Base-by-base conservation (phyloP, 257 asterid genomes). In the Striga asiatica region DNA sequence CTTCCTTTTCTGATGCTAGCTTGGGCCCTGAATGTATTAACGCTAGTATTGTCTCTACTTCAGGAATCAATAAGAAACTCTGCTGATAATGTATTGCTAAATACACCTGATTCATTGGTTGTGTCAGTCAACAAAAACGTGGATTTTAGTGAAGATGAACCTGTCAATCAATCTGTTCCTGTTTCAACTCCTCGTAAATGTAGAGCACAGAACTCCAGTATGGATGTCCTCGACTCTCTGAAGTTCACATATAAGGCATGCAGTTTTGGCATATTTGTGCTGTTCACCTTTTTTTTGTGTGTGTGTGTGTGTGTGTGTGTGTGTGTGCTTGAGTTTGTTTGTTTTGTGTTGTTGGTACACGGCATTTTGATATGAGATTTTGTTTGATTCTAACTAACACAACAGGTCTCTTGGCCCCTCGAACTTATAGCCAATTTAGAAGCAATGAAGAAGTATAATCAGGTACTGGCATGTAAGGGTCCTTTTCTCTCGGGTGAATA, bases 11-110 rank as follows among this genome's bases (percentile, higher is more conserved):
- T 23, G 58, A 35, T 35, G 57, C 52, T 45, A 34, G 28, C 21
- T 28, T n/a, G 59, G 55, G n/a, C n/a, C n/a, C n/a, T n/a, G n/a
- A 58, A 61, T 68, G 70, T 60, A 56, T 52, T 68, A 64, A 66
- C 56, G 9, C 50, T 24, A 39, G 52, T 25, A 38, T 58, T 75
- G 72, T 13, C 54, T 64, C 61, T 60, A 13, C 55, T 61, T 65
- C 84, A 89, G 96, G 98, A 87, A 60, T 91, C 98, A 39, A 80
- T 91, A 35, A 71, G 98, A 66, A 82, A 84, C 73, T 88, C 98
- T 54, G 84, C 98, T 58, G 98, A 91, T 71, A 81, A 85, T 58
- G 70, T 77, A 41, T 69, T 91, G 61, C 73, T 87, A 58, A 76
- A 82, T 75, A 67, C 89, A 20, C 88, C 95, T 1, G 97, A 88